These are phyloP conservation scores for Coniochaeta sp. DNA, from an alignment of 2,329 filamentous ascomycete genomes.

Conservation along the genomic window DNA sequence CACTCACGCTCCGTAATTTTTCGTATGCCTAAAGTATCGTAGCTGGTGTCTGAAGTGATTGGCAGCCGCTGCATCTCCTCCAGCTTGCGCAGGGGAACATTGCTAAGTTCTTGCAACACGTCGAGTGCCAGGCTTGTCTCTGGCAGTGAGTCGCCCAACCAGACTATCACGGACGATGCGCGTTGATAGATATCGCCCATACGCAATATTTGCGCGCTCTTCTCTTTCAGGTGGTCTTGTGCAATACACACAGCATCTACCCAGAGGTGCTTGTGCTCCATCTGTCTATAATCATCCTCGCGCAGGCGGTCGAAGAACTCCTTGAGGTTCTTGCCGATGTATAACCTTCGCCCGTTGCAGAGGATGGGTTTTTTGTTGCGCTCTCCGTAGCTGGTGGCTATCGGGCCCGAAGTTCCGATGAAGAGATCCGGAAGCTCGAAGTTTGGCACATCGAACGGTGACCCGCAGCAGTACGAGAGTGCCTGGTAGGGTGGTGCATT, in stretches of 20 bases:
- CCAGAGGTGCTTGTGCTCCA: not conserved
- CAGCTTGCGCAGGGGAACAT: not conserved
- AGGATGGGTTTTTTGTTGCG: not conserved
- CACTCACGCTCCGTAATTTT: not conserved
- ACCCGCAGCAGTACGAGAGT: not conserved
- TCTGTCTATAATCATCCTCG: not conserved
- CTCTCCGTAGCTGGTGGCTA: not conserved
- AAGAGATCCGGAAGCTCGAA: not conserved
- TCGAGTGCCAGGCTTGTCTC: not conserved
- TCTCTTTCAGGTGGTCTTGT: not conserved
- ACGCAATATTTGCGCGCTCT: not conserved
- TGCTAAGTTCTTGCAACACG: not conserved
- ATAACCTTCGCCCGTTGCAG: not conserved
- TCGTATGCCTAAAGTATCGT: not conserved
- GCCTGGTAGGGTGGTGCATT: not conserved
- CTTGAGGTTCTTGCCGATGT: not conserved
- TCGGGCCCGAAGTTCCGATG: not conserved
- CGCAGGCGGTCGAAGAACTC: not conserved
- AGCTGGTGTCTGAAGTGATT: not conserved
- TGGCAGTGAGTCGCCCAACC: not conserved
- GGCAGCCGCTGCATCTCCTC: not conserved
- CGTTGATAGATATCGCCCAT: not conserved
- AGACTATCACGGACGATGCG: not conserved
- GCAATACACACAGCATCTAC: not conserved
- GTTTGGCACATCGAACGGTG: not conserved